Evolutionary conservation across 176 grass and related monocot species (phyloP), one percentile per base, ranked within the genome.

Genomic region (Eleusine indica): DNA sequence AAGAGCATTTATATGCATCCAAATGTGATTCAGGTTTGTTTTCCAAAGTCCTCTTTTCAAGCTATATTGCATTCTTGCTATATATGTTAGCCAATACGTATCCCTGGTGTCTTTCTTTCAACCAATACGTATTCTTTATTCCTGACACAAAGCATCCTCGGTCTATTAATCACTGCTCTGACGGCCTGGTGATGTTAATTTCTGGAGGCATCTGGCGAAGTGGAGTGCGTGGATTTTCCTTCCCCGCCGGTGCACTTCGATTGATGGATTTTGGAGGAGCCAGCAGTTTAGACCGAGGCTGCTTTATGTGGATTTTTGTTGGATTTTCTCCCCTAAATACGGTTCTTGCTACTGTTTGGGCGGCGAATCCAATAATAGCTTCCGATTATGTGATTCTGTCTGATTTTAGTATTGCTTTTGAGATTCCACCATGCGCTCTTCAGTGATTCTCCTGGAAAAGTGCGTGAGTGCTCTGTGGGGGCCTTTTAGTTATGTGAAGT

Each of bases 401-500:
- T 47, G 83, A 86, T 82, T 57, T 82, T 85, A 48, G 6, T 68
- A 74, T 47, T 41, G n/a, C 79, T 60, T 90, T 72, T 52, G 44
- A 32, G 79, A 90, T 90, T 90, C 66, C 29, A 1, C 74, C 67
- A 8, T 68, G 43, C 40, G 28, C 66, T 64, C 71, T 21, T 67
- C 68, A 32, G n/a, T 29, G 82, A 66, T 81, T 60, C 74, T 72
- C n/a, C 22, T 4, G 41, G 74, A 79, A 86, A 90, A 83, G 79
- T 68, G 67, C 47, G 60, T 41, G 60, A 12, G 43, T 73, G 63
- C 58, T 68, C 44, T 48, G 67, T 38, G 72, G 68, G 67, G 4
- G 56, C 57, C 46, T 82, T 82, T 86, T 72, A 29, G 72, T 74
- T 82, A 78, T 32, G 57, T 35, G 16, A 77, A 82, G 79, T 90